Evolutionary conservation across 805 yeast genomes (phyloP), one percentile per base, ranked within the genome.

Genomic region (Pichia cephalocereana): DNA sequence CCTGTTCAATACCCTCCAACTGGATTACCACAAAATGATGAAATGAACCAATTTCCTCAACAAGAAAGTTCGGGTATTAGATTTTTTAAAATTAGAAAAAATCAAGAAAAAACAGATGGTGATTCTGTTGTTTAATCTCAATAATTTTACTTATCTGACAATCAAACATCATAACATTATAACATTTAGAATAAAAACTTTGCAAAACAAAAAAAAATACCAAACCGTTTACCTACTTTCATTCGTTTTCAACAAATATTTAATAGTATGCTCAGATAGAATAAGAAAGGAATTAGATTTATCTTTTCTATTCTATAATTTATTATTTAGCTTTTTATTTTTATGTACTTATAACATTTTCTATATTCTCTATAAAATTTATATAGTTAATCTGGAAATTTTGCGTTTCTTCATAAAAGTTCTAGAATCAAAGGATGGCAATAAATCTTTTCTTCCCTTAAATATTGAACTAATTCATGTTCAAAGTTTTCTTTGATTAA

Each of bases 21-120:
- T 56, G 55, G 57, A 34, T 52, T 15, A 15, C 38, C 34, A 17
- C 40, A 38, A 38, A 43, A 41, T 10, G 46, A 41, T 2, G 51
- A 39, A 6, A n/a, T 18, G 9, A 44, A 26, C 11, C 43, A 41
- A 23, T 31, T 48, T 45, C 60, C 63, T 40, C 67, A 59, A 23
- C 64, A 70, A 48, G 76, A 75, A 49, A 70, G 75, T 52, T 46
- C 56, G 2, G 90, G 90, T 43, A 83, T 84, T 59, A 80, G 86
- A 66, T 84, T 83, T 67, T 84, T 83, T 73, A 83, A 81, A 59
- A 81, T 84, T 52, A 81, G 82, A 69, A 80, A 77, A 61, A 72
- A 71, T 48, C 68, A 68, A 54, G 69, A 69, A 53, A 66, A 61
- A 32, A 70, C 62, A 45, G 70, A 69, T 52, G 76, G 72, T 55